Conservation (phyloP, 2,329 filamentous ascomycete species). For the Hymenoscyphus occultus region DNA sequence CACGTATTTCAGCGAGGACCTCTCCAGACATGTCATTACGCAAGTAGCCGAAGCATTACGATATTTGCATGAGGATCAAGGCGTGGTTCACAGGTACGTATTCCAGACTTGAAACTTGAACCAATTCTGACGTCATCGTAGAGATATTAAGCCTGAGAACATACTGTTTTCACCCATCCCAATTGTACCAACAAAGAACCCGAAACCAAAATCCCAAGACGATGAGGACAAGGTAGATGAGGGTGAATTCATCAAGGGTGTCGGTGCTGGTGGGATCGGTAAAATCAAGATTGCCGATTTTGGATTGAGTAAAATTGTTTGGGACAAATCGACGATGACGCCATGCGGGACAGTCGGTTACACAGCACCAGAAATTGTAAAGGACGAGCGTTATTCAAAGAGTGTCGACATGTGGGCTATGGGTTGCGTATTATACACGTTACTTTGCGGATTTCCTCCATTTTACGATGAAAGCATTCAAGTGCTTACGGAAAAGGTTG, state of each 20-base stretch:
- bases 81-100: slow-evolving; percentile 91
- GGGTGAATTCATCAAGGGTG: slow-evolving; percentile 81
- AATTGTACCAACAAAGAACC: slow-evolving; percentile 73
- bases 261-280: slow-evolving; percentile 87
- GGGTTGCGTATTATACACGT: slow-evolving; percentile 92
- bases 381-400: slow-evolving; percentile 98
- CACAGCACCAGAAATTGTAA: slow-evolving; percentile 97
- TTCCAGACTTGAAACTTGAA: background rate
- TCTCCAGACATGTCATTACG: slow-evolving; percentile 89
- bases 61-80: slow-evolving; percentile 90
- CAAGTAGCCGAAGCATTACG: slow-evolving; percentile 94
- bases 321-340: slow-evolving; percentile 98
- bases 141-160: slow-evolving; percentile 98
- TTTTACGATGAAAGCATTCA: slow-evolving; percentile 99
- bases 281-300: slow-evolving; percentile 98
- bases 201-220: slow-evolving; percentile 77
- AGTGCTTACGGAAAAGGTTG: slow-evolving; percentile 95
- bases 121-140: slow-evolving; percentile 44
- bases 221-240: slow-evolving; percentile 98
- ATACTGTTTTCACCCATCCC: slow-evolving; percentile 87
- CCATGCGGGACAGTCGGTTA: slow-evolving; percentile 99
- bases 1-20: slow-evolving; percentile 96
- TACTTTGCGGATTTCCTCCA: slow-evolving; percentile 95
- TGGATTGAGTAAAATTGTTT: slow-evolving; percentile 94
- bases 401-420: slow-evolving; percentile 99